Evolutionary conservation across 129 eudicot species (phyloP).

Genomic region (Arctium minus): DNA sequence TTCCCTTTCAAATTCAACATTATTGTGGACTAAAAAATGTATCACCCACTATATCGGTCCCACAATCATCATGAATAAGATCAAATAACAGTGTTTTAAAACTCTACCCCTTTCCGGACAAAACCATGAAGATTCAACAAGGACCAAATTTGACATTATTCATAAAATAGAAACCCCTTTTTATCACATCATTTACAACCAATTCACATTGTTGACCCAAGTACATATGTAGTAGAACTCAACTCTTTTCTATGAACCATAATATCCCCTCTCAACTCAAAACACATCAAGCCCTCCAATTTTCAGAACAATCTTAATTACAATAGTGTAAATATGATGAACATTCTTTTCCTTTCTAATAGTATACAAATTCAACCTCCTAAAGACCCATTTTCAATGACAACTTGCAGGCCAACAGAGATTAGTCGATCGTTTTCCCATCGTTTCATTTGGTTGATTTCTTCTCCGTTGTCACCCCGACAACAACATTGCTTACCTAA

Average conservation of each 20-base stretch:
- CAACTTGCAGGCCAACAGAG: neutral
- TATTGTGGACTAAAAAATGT: no score
- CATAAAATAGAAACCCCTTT: neutral
- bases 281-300: conserved; percentile 17
- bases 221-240: neutral
- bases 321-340: neutral
- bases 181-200: conserved; percentile 22
- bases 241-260: conserved; percentile 16
- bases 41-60: no score
- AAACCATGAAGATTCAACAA: neutral
- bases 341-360: conserved; percentile 2
- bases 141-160: neutral
- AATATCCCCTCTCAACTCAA: conserved; percentile 21
- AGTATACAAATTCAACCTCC: conserved; percentile 30
- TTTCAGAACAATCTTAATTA: conserved; percentile 17
- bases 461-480: conserved; percentile 11
- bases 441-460: neutral
- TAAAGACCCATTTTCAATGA: conserved; percentile 8
- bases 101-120: neutral
- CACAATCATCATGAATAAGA: no score
- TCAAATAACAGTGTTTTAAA: neutral
- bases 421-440: neutral
- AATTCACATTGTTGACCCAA: conserved; percentile 10
- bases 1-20: no score
- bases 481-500: conserved; percentile 37